Conservation (phyloP, 108 stramenopile genomes). For the Cyclotella baltica region DNA sequence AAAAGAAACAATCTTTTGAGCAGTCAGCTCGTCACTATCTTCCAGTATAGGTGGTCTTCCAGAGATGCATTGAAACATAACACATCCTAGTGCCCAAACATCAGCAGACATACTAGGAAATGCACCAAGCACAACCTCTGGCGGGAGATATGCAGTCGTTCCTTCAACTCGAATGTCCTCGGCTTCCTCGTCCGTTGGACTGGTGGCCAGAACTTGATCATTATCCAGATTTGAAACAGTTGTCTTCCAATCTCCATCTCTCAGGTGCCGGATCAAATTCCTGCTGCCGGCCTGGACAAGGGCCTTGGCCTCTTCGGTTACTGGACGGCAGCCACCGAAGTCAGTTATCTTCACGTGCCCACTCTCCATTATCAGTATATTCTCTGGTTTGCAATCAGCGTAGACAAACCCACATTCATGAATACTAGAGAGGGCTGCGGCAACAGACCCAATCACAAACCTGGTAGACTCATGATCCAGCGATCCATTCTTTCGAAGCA, state of each 20-base stretch:
- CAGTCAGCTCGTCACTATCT: slow-evolving; percentile 72
- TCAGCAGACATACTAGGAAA: slow-evolving; percentile 85
- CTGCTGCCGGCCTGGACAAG: slow-evolving; percentile 52
- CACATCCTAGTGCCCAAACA: slow-evolving; percentile 97
- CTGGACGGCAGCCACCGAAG: slow-evolving; percentile 94
- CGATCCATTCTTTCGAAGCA: slow-evolving; percentile 85
- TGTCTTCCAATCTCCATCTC: slow-evolving; percentile 91
- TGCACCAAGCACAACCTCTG: slow-evolving; percentile 92
- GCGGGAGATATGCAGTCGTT: slow-evolving; percentile 96
- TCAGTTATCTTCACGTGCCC: slow-evolving; percentile 98
- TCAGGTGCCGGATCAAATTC: slow-evolving; percentile 68
- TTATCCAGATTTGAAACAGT: background rate
- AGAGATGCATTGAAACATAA: slow-evolving; percentile 90
- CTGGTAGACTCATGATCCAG: slow-evolving; percentile 88
- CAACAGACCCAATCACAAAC: slow-evolving; percentile 91
- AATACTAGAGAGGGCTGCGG: slow-evolving; percentile 89
- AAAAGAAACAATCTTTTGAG: slow-evolving; percentile 88
- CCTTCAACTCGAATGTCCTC: slow-evolving; percentile 94
- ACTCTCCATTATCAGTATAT: slow-evolving; percentile 92
- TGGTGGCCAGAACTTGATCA: background rate
- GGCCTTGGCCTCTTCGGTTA: slow-evolving; percentile 71
- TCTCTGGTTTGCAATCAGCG: slow-evolving; percentile 96
- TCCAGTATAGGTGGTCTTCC: slow-evolving; percentile 94
- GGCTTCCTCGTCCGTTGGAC: slow-evolving; percentile 21
- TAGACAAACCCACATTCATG: slow-evolving; percentile 89